These are phyloP conservation scores for Penicillium sp. DNA, from an alignment of 2,329 filamentous ascomycete genomes.

Conservation along the genomic window DNA sequence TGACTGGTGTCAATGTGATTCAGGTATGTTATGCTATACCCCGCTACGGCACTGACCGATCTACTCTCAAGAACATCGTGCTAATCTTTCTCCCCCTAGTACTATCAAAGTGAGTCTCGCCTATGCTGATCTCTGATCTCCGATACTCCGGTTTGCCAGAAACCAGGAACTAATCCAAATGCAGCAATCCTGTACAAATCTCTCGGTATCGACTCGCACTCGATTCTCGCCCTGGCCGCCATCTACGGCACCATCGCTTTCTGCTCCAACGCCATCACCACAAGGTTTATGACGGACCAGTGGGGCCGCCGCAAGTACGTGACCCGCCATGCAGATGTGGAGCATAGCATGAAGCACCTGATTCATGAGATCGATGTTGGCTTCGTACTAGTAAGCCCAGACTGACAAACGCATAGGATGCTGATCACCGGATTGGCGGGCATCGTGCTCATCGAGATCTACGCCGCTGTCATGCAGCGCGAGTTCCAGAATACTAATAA, in stretches of 20 bases:
- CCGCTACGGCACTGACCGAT: not conserved
- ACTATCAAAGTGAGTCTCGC: conserved; percentile 39
- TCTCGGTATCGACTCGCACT: conserved; percentile 57
- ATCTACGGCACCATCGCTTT: conserved; percentile 63
- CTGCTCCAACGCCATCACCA: conserved; percentile 58
- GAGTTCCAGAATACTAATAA: conserved; percentile 63
- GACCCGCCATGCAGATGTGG: not conserved
- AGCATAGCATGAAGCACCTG: not conserved
- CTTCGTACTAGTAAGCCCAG: not conserved
- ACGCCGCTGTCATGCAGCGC: conserved; percentile 64
- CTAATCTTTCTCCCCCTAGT: conserved; percentile 24
- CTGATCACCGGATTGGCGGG: conserved; percentile 59
- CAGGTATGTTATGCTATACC: conserved; percentile 44
- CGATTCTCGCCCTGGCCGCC: conserved; percentile 60
- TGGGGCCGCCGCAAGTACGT: conserved; percentile 63
- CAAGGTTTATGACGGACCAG: conserved; percentile 60
- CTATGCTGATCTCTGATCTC: conserved; percentile 39
- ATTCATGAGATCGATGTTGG: not conserved
- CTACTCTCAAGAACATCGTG: not conserved
- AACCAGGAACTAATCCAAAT: conserved; percentile 23
- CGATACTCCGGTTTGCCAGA: too few species aligned
- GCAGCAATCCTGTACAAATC: conserved; percentile 61
- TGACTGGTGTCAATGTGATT: conserved; percentile 65
- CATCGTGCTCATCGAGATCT: conserved; percentile 64
- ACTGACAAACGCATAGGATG: conserved; percentile 51